A percentile compares a stretch with the other conserved stretches of the same genome.
Conservation (phyloP, 768 basidiomycete genomes). For the Leccinum rimulosum region DNA sequence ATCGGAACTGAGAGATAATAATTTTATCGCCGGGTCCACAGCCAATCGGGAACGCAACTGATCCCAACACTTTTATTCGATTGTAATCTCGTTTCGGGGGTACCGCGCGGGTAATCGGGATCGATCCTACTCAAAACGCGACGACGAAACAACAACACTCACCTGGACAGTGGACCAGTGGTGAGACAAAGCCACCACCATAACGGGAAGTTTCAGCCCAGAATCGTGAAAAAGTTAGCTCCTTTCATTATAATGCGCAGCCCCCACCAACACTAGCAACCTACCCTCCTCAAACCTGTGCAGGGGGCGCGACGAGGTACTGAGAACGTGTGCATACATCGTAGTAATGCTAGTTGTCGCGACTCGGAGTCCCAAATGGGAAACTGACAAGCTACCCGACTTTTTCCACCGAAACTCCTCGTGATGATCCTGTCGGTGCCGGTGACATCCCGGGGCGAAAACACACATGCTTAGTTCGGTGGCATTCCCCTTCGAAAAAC, state of each 20-base stretch:
- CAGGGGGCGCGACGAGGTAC: not conserved
- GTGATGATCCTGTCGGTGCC: not conserved
- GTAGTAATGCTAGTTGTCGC: too few relatives aligned
- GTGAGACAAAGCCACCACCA: conserved; percentile 16
- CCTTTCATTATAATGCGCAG: not conserved
- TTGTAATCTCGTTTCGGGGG: not conserved
- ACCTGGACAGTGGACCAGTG: not conserved
- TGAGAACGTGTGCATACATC: not conserved
- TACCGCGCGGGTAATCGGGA: not conserved
- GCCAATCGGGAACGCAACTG: not conserved
- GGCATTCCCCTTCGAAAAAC: not conserved
- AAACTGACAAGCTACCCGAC: not conserved
- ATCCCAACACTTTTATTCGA: not conserved
- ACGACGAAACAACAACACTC: not conserved
- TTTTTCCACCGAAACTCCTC: not conserved
- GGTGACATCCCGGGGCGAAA: not conserved
- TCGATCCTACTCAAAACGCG: not conserved
- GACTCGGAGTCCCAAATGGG: not conserved
- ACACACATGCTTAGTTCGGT: not conserved
- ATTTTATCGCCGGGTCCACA: conserved; percentile 12
- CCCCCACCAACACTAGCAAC: not conserved
- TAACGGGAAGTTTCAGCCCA: conserved; percentile 5
- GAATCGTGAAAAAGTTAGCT: not conserved
- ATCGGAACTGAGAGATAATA: conserved; percentile 2
- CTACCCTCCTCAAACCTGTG: not conserved